Evolutionary conservation across 352 stramenopile genomes (phyloP).

Genomic region (Phytophthora vignae): DNA sequence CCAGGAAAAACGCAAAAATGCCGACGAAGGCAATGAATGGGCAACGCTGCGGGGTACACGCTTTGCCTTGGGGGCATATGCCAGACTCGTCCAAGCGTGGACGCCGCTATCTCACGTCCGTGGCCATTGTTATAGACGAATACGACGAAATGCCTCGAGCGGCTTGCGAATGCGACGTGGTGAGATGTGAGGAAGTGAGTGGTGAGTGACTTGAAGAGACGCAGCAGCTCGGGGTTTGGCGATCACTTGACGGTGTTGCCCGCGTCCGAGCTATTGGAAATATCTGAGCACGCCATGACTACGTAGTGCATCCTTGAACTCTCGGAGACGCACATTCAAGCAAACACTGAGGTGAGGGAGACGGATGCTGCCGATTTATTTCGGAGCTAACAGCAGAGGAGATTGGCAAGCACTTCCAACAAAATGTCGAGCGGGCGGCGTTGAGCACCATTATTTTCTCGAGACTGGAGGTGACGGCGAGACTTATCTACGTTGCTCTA

Average conservation of each 20-base stretch:
- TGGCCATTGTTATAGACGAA: too few relatives aligned
- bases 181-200: neutral
- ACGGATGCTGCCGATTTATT: constrained; percentile 84
- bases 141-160: neutral
- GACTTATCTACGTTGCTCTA: constrained; percentile 33
- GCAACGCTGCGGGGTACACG: too few relatives aligned
- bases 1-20: too few relatives aligned
- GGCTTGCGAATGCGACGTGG: neutral
- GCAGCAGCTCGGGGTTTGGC: neutral
- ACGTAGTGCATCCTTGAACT: too few relatives aligned
- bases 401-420: constrained; percentile 56
- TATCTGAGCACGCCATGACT: neutral
- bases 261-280: neutral
- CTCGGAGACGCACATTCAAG: too few relatives aligned
- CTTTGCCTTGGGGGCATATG: too few relatives aligned
- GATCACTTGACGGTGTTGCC: neutral
- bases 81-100: too few relatives aligned
- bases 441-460: constrained; percentile 11
- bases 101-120: too few relatives aligned
- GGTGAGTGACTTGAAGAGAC: neutral
- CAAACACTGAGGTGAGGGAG: constrained; percentile 31
- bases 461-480: constrained; percentile 13
- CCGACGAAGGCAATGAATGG: too few relatives aligned
- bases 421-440: constrained; percentile 25
- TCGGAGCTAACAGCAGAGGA: constrained; percentile 61